A percentile compares a stretch with the other conserved stretches of the same genome.
phyloP scores from a whole-genome alignment of 2,329 filamentous ascomycete species.

The Xylariaceae sp. region DNA sequence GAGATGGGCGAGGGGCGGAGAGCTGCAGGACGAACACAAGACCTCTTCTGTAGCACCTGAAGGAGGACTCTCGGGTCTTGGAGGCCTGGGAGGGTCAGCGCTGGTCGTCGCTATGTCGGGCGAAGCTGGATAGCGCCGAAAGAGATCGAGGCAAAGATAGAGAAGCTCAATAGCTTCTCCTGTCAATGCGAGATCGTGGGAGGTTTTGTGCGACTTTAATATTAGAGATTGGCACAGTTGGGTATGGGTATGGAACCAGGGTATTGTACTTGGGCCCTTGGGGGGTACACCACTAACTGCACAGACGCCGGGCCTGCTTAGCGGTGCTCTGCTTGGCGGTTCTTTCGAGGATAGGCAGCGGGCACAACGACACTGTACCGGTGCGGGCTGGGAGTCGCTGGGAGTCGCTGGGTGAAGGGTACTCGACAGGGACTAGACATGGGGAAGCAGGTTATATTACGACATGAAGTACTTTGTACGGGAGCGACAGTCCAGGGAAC shows the following conservation, averaged over 20 bases:
- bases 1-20: constrained; percentile 36
- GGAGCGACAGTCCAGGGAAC: too few relatives aligned
- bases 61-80: constrained; percentile 22
- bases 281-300: constrained; percentile 19
- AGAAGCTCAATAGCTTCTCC: constrained; percentile 25
- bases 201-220: constrained; percentile 34
- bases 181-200: constrained; percentile 28
- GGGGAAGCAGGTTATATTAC: not conserved
- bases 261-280: constrained; percentile 15
- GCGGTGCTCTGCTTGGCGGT: too few relatives aligned
- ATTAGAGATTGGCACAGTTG: constrained; percentile 31
- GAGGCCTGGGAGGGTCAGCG: constrained; percentile 24
- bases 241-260: constrained; percentile 24
- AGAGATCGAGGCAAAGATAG: constrained; percentile 24
- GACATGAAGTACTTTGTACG: not conserved
- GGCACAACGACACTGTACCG: constrained; percentile 20
- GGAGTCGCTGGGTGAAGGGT: not conserved
- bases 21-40: constrained; percentile 39
- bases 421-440: not conserved
- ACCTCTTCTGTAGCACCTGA: constrained; percentile 28
- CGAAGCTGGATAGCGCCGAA: constrained; percentile 24
- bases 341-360: constrained; percentile 21
- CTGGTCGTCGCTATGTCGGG: constrained; percentile 23
- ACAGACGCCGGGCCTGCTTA: constrained; percentile 29
- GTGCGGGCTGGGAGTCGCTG: constrained; percentile 20